Conservation (phyloP, 768 basidiomycete genomes). For the Lentinula detonsa region DNA sequence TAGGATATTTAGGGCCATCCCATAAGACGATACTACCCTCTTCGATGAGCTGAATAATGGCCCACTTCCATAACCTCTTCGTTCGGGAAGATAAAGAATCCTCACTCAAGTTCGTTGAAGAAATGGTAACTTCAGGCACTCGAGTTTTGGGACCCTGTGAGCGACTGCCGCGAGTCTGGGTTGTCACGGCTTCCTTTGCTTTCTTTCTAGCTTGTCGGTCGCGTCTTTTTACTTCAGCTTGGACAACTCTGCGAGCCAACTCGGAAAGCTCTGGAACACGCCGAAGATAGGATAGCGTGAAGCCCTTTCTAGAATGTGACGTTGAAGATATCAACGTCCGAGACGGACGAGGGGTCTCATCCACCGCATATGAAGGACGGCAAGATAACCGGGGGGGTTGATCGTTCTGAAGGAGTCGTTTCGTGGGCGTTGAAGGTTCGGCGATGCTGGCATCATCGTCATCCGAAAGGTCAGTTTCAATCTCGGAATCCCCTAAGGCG, state of each 20-base stretch:
- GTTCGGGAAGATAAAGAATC: conserved; percentile 35
- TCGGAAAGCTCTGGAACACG: conserved; percentile 68
- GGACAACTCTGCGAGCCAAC: conserved; percentile 59
- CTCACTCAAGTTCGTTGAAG: conserved; percentile 9
- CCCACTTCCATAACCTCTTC: conserved; percentile 65
- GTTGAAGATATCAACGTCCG: not conserved
- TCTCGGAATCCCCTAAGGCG: conserved; percentile 9
- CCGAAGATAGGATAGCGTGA: conserved; percentile 69
- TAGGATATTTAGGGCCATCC: conserved; percentile 52
- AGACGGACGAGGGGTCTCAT: conserved; percentile 22
- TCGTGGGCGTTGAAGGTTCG: conserved; percentile 30
- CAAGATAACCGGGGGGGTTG: not conserved
- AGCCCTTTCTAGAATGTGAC: conserved; percentile 32
- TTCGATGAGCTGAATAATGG: conserved; percentile 54
- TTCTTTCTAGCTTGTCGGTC: conserved; percentile 42
- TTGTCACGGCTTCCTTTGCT: conserved; percentile 22
- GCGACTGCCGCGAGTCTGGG: conserved; percentile 6
- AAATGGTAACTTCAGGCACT: not conserved
- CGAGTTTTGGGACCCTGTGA: not conserved
- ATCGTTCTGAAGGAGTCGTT: conserved; percentile 9
- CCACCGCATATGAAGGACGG: not conserved
- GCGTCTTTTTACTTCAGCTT: conserved; percentile 53
- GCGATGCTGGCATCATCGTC: conserved; percentile 5
- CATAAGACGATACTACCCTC: conserved; percentile 75
- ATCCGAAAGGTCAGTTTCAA: conserved; percentile 7